These are phyloP conservation scores for Verticillium isaacii DNA, from an alignment of 2,329 filamentous ascomycete species.

Conservation along the genomic window DNA sequence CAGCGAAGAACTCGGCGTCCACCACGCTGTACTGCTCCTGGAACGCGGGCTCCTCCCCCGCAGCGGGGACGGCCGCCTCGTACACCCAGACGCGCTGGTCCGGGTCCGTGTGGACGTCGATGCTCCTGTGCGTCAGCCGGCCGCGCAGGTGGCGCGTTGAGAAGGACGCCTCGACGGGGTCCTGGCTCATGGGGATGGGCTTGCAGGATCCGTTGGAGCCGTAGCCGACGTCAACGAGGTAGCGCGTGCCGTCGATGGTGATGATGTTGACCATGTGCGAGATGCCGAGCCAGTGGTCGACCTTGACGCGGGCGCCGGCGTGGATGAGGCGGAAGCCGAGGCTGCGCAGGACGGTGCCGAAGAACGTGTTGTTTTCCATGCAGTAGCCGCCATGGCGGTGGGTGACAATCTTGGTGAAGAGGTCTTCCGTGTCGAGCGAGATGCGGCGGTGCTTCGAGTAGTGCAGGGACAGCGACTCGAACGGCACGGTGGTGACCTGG, in stretches of 20 bases:
- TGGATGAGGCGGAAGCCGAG: slow-evolving; percentile 46
- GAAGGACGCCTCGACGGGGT: slow-evolving; percentile 32
- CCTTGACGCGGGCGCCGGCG: slow-evolving; percentile 38
- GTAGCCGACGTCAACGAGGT: slow-evolving; percentile 57
- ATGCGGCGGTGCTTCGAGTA: slow-evolving; percentile 34
- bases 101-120: slow-evolving; percentile 25
- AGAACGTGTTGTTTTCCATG: slow-evolving; percentile 42
- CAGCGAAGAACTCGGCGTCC: slow-evolving; percentile 40
- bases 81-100: slow-evolving; percentile 34
- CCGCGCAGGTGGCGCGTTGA: slow-evolving; percentile 24
- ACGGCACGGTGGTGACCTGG: slow-evolving; percentile 47
- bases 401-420: slow-evolving; percentile 41
- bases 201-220: slow-evolving; percentile 38
- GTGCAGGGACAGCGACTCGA: slow-evolving; percentile 50
- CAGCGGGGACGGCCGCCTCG: slow-evolving; percentile 20
- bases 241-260: slow-evolving; percentile 40
- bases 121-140: slow-evolving; percentile 31
- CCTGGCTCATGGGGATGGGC: slow-evolving; percentile 27
- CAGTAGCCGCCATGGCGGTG: slow-evolving; percentile 47
- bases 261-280: slow-evolving; percentile 57
- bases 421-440: slow-evolving; percentile 31
- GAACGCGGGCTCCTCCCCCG: slow-evolving; percentile 27
- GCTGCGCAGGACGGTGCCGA: slow-evolving; percentile 40
- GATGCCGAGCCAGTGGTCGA: slow-evolving; percentile 18
- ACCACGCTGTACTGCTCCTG: slow-evolving; percentile 45